Evolutionary conservation across 768 basidiomycete genomes (phyloP), one percentile per base, ranked within the genome.

Genomic region (Leccinum subgranulosum): DNA sequence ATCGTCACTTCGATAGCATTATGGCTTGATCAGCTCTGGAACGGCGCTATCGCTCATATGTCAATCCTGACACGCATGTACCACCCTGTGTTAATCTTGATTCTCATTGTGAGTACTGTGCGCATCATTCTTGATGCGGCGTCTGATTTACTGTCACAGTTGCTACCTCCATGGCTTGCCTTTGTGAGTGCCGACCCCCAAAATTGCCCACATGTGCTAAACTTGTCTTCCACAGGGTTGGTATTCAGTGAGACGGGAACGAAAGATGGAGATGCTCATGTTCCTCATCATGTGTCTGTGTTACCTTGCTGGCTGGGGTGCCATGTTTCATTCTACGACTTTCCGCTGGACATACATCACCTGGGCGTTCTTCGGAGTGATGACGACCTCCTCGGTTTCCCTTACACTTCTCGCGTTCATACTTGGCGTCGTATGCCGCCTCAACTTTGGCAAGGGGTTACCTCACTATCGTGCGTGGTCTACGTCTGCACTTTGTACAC

Each of bases 391-490:
- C 2, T 87, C 89, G 0, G 83, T 85, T 12, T 64, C 80, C 53
- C 76, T 92, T 48, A 81, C 83, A 2, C 56, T 85, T 15, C 50
- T 77, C 25, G 78, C 84, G 0, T 77, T 89, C 62, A 61, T 85
- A 54, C 67, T 92, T 49, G 90, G 87, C 3, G 63, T 90, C 34
- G 61, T 85, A 59, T 91, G 89, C 68, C 80, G 84, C 34, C 68
- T 82, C 64, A 91, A 92, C 75, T 92, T 92, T 64, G 87, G 86
- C 56, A 89, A 87, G 69, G 90, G 90, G 23, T 75, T 92, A 57
- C 72, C 79, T 56, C 80, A 79, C 21, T 85, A 86, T 69, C 74
- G 89, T 91, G 60, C 74, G 88, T 73, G 29, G 15, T 33, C 36
- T 17, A 51, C 45, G 23, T 54, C 15, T 27, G 12, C 25, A 29